Evolutionary conservation across 257 asterid species (phyloP).

Genomic region (Jasminum sambac): DNA sequence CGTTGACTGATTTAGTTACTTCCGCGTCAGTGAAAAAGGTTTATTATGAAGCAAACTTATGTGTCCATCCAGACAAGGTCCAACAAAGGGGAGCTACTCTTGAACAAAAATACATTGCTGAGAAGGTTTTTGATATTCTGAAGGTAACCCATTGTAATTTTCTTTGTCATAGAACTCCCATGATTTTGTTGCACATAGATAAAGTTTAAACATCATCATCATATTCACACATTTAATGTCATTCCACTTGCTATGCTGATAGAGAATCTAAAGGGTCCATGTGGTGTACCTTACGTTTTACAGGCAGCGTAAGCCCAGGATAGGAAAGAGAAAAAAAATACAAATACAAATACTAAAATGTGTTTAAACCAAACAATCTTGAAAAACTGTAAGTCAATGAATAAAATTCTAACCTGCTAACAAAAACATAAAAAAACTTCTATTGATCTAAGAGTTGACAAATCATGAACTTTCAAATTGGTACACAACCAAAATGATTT

Average conservation of each 20-base stretch:
- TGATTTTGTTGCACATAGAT: background rate
- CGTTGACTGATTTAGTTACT: conserved; percentile 80
- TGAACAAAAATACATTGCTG: conserved; percentile 81
- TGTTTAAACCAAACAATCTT: background rate
- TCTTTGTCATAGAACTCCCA: conserved; percentile 2
- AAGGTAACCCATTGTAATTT: conserved; percentile 51
- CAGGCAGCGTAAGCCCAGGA: no score
- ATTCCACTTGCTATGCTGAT: background rate
- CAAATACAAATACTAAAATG: no score
- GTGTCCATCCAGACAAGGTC: conserved; percentile 91
- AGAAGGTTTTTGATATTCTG: conserved; percentile 81
- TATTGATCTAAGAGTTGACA: no score
- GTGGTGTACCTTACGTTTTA: no score
- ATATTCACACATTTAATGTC: background rate
- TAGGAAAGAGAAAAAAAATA: no score
- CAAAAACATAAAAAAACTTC: no score
- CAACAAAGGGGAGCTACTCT: conserved; percentile 83
- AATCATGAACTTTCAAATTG: no score
- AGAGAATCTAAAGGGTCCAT: background rate
- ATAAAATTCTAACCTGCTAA: no score
- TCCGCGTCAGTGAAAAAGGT: conserved; percentile 75
- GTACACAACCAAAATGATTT: no score
- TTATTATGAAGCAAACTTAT: conserved; percentile 61
- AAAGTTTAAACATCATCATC: background rate
- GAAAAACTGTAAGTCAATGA: background rate